Percentiles rank a stretch among this genome's conserved stretches.
Evolutionary conservation across 2,329 filamentous ascomycete genomes (phyloP).

Genomic region (Monilinia fructigena): DNA sequence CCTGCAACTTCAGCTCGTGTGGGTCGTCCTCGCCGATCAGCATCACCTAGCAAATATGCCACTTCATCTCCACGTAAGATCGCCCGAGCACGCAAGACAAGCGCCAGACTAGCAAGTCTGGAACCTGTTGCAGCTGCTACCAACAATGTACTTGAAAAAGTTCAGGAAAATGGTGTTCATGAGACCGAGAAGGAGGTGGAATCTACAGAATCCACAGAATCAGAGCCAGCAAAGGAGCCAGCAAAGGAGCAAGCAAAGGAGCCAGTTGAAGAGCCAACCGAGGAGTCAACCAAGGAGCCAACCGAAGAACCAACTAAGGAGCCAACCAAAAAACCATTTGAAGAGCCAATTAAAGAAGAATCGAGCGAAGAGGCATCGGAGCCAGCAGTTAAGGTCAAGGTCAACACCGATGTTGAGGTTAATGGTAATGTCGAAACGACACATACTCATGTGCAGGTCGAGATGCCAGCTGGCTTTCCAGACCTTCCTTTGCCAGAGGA

Average conservation of each 20-base stretch:
- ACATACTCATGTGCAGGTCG: slow-evolving; percentile 71
- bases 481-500: slow-evolving; percentile 74
- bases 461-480: slow-evolving; percentile 65
- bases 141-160: slow-evolving; percentile 45
- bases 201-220: slow-evolving; percentile 9
- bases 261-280: slow-evolving; percentile 23
- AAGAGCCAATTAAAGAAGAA: slow-evolving; percentile 25
- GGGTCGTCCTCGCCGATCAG: slow-evolving; percentile 57
- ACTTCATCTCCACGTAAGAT: slow-evolving; percentile 53
- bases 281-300: neutral
- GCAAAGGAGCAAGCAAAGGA: neutral
- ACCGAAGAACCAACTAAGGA: neutral
- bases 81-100: slow-evolving; percentile 41
- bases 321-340: neutral
- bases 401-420: slow-evolving; percentile 61
- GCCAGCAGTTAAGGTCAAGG: slow-evolving; percentile 64
- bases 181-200: slow-evolving; percentile 21
- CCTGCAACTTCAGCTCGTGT: slow-evolving; percentile 36
- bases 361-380: slow-evolving; percentile 45
- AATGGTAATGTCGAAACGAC: slow-evolving; percentile 63
- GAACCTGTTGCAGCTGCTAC: slow-evolving; percentile 49
- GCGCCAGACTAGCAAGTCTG: slow-evolving; percentile 46
- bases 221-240: slow-evolving; percentile 5
- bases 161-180: slow-evolving; percentile 46
- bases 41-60: slow-evolving; percentile 51